Base-by-base conservation (phyloP, 441 rosid species). In the Hura crepitans region DNA sequence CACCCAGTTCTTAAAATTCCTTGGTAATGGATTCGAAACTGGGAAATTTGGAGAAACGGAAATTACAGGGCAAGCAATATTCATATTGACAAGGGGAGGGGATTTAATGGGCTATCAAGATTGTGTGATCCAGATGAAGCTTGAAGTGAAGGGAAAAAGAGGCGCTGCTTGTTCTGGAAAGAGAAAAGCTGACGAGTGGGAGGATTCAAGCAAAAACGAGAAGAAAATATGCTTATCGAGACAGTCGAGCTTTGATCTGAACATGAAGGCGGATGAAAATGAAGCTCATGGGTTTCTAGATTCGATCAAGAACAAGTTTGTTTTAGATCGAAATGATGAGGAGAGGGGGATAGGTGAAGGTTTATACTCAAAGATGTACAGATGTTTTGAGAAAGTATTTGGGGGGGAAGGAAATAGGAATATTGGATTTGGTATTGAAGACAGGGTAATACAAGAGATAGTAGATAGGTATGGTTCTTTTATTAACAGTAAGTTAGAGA, bases 241-340 rank as follows among this genome's bases (percentile, higher is more conserved):
- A 64, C 89, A 88, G 69, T 81, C 89, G 54, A 81, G 87, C 65
- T 79, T 90, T 42, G 98, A 93, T 64, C 87, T 93, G 8, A 93
- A 93, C 83, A 76, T 85, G 69, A 82, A 71, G 72, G 87, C 86
- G 2, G 87, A 73, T 0, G 87, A 77, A 49, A 74, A 68, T 17
- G 79, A 76, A 1, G 66, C 78, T 42, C 18, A 35, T 18, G 83
- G 79, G 53, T 82, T 89, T 51, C 80, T 84, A 0, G 89, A 83
- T 42, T 58, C 55, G 68, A 87, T 91, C 69, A 76, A 81, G 73
- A 84, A 85, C 70, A 74, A 79, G 28, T 83, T 77, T 54, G 63
- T 76, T 20, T 78, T 89, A 43, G 71, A 85, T 67, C 66, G 72
- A 69, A 76, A 79, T 59, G 22, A 63, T 11, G 69, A 50, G 69